Base-by-base conservation (phyloP, 2,329 filamentous ascomycete species). In the Penicillium sp. region DNA sequence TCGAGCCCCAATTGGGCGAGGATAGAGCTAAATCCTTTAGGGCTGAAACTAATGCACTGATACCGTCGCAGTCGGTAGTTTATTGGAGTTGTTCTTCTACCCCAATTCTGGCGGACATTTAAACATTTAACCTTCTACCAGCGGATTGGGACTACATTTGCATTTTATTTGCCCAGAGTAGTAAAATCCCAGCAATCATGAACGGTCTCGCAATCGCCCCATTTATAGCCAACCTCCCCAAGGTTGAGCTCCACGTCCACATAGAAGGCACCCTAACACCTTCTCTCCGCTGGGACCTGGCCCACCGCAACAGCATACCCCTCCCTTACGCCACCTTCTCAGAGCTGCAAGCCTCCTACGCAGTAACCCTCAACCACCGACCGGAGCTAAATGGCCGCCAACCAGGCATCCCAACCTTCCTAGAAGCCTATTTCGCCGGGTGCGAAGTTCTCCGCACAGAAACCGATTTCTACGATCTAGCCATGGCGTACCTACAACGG, bases 201-300 rank as follows among this genome's bases (percentile, higher is more conserved):
- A 63, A 66, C 40, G 60, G 60, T 17, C 57, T 65, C 6, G 17
- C 49, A 22, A 62, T 66, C 48, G 53, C 53, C 14, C 55, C 75
- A 14, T 75, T 75, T 55, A 71, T 77, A 36, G 55, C 62, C 1
- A 47, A 59, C 1, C 63, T 78, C 1, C 77, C 77, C 6, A 79
- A 79, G 51, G 72, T 78, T 25, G 77, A 80, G 59, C 74, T 79
- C 7, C 77, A 80, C 59, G 55, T 80, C 22, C 77, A 80, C 62
- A 77, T 80, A 47, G 78, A 80, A 67, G 77, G 77, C 7, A 78
- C 74, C 1, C 63, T 79, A n/a, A 72, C 68, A 1, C 73, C 77
- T 0, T 62, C 69, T 17, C 65, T 79, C 2, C 69, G 72, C 49
- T 79, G 75, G 76, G 70, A 71, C 28, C 67, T 79, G 10, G 68